Base-by-base conservation (phyloP, 2,329 filamentous ascomycete genomes). In the Chaetomiaceae sp. region DNA sequence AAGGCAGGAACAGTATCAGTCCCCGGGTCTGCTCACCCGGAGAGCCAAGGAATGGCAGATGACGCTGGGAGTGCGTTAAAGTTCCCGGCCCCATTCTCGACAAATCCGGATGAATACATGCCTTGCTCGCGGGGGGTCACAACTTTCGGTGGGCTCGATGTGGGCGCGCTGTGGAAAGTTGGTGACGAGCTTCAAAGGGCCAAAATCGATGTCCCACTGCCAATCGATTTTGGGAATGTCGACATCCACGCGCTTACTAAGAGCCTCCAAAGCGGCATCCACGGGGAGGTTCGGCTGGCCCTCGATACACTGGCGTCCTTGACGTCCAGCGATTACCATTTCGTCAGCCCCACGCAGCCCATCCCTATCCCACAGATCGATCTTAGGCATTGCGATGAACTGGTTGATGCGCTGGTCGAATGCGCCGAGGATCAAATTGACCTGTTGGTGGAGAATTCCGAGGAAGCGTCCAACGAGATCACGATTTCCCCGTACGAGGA, bases 401-500 rank as follows among this genome's bases (percentile, higher is more conserved):
- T 99, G 52, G 79, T 96, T 16, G 94, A 97, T 55, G 86, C 87
- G 0, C 72, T 99, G 47, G 75, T 96, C 30, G 94, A 97, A 61
- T 96, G 89, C 66, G 94, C 89, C 1, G 90, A 96, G 68, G 87
- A 91, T 11, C 90, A 96, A 66, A 75, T 92, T 21, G 90, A 96
- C 34, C 67, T 88, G 10, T 77, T 99, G n/a, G 86, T 85, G 0
- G 89, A 96, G 58, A 85, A 92, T 65, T 86, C 90, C 1, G 82
- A 84, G 4, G 90, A 96, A 64, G 85, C 95, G 0, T 94, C 89
- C 0, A 90, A 96, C 65, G 88, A 89, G 55, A 86, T 96, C 60
- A 81, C 89, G 58, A 75, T 99, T 32, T 82, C 81, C 4, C 80
- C 89, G 0, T 97, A 97, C 65, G 94, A 97, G 67, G 91, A 96